Conservation (phyloP, 1,139 yeast genomes). For the Saccharomyces hybrid region DNA sequence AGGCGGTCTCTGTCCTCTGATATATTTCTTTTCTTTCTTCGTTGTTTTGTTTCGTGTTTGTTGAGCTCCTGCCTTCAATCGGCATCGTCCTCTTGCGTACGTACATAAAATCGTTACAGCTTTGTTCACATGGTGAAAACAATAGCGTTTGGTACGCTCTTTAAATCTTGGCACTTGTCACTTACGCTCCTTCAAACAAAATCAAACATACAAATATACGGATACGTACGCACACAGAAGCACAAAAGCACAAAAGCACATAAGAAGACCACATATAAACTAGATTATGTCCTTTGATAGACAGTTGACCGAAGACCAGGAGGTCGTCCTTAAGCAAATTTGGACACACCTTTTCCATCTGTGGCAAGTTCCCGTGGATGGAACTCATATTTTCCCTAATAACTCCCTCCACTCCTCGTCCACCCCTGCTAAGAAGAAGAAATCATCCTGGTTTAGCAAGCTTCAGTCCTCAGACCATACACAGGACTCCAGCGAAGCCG, state of each 20-base stretch:
- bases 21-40: not conserved
- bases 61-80: not conserved
- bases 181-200: not conserved
- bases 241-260: not conserved
- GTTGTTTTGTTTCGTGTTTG: not conserved
- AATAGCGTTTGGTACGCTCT: not conserved
- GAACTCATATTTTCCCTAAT: slow-evolving; percentile 26
- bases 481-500: slow-evolving; percentile 18
- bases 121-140: not conserved
- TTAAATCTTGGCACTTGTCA: not conserved
- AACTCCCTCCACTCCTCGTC: slow-evolving; percentile 1
- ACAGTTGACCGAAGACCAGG: slow-evolving; percentile 50
- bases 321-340: slow-evolving; percentile 59
- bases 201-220: not conserved
- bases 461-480: slow-evolving; percentile 13
- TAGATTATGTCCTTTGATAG: not conserved
- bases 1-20: not conserved
- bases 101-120: not conserved
- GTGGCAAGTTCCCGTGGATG: slow-evolving; percentile 50
- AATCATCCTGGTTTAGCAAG: slow-evolving; percentile 17
- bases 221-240: not conserved
- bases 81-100: not conserved
- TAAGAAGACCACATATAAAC: not conserved
- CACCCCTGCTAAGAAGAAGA: slow-evolving; percentile 4
- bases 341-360: slow-evolving; percentile 62